phyloP scores from a whole-genome alignment of 202 grass and related monocot genomes.

The Eragrostis tef region DNA sequence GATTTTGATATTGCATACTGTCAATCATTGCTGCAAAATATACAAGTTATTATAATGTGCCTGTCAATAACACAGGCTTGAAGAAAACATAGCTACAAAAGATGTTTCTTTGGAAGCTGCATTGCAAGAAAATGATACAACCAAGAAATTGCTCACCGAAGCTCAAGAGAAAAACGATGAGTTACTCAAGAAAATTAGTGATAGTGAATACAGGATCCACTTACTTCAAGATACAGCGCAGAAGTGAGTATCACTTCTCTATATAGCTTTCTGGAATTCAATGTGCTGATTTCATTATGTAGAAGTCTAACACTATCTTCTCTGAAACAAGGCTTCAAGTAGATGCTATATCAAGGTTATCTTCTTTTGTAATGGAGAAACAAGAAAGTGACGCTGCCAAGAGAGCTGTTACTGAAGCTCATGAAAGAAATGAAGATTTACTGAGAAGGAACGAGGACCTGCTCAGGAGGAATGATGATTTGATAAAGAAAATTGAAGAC shows the following conservation, averaged over 20 bases:
- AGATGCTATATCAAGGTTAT: slow-evolving; percentile 68
- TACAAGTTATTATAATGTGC: slow-evolving; percentile 28
- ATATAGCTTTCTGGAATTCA: slow-evolving; percentile 31
- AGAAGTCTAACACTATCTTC: slow-evolving; percentile 40
- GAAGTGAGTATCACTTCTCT: slow-evolving; percentile 60
- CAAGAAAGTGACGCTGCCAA: slow-evolving; percentile 69
- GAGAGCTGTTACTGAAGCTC: slow-evolving; percentile 71
- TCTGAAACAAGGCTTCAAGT: slow-evolving; percentile 65
- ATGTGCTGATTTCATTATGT: slow-evolving; percentile 26
- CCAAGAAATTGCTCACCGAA: slow-evolving; percentile 64
- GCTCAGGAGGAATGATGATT: slow-evolving; percentile 65
- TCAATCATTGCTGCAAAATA: neutral
- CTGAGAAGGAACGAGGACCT: slow-evolving; percentile 66
- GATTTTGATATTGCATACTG: slow-evolving; percentile 29
- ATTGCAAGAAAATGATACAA: slow-evolving; percentile 65
- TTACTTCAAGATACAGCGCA: slow-evolving; percentile 71
- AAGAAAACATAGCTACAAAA: slow-evolving; percentile 71
- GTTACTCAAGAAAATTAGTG: slow-evolving; percentile 75
- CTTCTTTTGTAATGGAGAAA: slow-evolving; percentile 76
- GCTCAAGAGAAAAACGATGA: slow-evolving; percentile 71
- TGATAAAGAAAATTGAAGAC: slow-evolving; percentile 70
- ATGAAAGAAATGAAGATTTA: slow-evolving; percentile 72
- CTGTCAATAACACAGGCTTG: slow-evolving; percentile 69
- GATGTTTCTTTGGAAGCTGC: slow-evolving; percentile 61
- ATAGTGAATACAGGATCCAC: slow-evolving; percentile 74